Base-by-base conservation (phyloP, 441 rosid species). In the Syzygium malaccense region DNA sequence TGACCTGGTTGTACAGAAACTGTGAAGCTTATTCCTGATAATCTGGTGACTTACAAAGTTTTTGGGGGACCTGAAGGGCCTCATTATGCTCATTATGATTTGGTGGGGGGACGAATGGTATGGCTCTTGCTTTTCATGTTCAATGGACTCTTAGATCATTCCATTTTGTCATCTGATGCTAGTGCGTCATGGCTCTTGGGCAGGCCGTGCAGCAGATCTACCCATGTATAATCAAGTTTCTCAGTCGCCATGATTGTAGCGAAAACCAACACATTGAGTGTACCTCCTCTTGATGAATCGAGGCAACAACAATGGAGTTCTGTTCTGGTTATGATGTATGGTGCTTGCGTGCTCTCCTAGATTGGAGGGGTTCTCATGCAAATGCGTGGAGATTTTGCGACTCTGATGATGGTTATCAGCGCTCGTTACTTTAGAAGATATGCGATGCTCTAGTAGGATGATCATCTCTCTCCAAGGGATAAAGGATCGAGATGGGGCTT, bases 161-260 rank as follows among this genome's bases (percentile, higher is more conserved):
- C 56, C 87, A 84, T 78, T 86, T 28, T 85, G 32, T 48, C 6
- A 48, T 64, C 83, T 60, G 20, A 64, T 86, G 83, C 45, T 57
- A 37, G 33, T 62, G 28, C 33, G 41, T 66, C 3, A 15, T 32
- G 37, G 26, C 41, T 86, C 41, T 14, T 48, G 79, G 45, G 93
- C 97, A 96, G 99, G 99, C 98, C 0, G 94, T 93, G 94, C 96
- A 96, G 93, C 96, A 95, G 93, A 92, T 98, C 49, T 98, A 97
- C 92, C 98, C 99, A 41, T 95, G 94, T 89, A 94, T 97, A 92
- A 86, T 95, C 49, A 89, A 96, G 87, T 98, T 95, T 89, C 96
- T 98, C 56, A 78, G 92, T 92, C 89, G 87, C 55, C 89, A 95
- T 85, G 99, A 97, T 90, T 89, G 15, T 71, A 1, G 4, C 0